Evolutionary conservation across 768 basidiomycete genomes (phyloP).

Genomic region (Hericium erinaceus): DNA sequence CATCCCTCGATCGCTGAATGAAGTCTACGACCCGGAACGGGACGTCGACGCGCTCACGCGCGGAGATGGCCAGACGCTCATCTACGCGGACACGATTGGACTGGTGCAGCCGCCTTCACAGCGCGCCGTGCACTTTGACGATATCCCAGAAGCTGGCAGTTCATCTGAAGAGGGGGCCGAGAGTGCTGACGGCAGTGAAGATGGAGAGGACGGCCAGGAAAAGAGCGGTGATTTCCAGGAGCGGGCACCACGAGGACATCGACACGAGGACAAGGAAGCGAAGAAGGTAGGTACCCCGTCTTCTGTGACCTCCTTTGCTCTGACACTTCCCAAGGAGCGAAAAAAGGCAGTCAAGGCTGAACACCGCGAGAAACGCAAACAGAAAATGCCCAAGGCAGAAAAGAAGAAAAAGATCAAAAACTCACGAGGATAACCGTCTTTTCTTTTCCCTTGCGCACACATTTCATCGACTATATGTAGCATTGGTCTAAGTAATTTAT

Average conservation of each 20-base stretch:
- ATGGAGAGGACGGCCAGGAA: slow-evolving; percentile 26
- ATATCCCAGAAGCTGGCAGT: slow-evolving; percentile 15
- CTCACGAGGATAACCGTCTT: slow-evolving; percentile 13
- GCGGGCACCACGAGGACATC: slow-evolving; percentile 71
- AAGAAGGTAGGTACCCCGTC: slow-evolving; percentile 57
- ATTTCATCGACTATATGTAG: not conserved
- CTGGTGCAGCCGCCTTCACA: slow-evolving; percentile 37
- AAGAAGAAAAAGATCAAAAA: slow-evolving; percentile 80
- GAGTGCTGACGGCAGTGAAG: slow-evolving; percentile 26
- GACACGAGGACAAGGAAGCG: slow-evolving; percentile 83
- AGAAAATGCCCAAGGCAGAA: slow-evolving; percentile 93
- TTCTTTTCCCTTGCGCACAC: no score
- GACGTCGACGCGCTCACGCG: slow-evolving; percentile 69
- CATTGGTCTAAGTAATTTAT: not conserved
- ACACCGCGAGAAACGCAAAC: slow-evolving; percentile 78
- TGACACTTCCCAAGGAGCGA: slow-evolving; percentile 55
- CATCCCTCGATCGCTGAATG: slow-evolving; percentile 87
- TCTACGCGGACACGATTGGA: slow-evolving; percentile 84
- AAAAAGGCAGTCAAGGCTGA: slow-evolving; percentile 86
- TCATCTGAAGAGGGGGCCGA: slow-evolving; percentile 6
- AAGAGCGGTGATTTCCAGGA: slow-evolving; percentile 32
- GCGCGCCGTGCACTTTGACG: slow-evolving; percentile 14
- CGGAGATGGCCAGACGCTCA: slow-evolving; percentile 65
- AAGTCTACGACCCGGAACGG: slow-evolving; percentile 91
- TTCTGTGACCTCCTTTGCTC: not conserved